A percentile compares a stretch with the other conserved stretches of the same genome.
Conservation (phyloP, 306 rosid species). For the Cucumis melo region DNA sequence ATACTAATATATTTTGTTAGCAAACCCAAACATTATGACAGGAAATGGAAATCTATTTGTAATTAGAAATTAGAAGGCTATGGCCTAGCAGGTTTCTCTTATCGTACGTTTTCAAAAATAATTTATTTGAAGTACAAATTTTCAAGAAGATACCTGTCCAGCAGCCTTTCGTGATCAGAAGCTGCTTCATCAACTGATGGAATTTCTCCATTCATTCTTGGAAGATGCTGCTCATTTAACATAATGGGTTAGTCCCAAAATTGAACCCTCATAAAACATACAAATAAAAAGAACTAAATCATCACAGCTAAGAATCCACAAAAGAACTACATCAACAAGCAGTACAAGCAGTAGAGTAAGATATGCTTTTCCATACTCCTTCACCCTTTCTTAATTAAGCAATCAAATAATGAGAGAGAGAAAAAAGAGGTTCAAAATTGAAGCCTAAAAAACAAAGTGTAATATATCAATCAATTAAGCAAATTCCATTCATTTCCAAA, state of each 20-base stretch:
- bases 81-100: background rate
- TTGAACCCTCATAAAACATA: background rate
- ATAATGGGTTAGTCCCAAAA: background rate
- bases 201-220: constrained; percentile 83
- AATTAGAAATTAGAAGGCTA: background rate
- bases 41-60: background rate
- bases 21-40: background rate
- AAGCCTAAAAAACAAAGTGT: too few relatives aligned
- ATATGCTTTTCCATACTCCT: too few relatives aligned
- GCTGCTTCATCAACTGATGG: constrained; percentile 82
- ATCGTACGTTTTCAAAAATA: background rate
- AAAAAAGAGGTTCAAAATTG: too few relatives aligned
- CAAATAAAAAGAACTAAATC: background rate
- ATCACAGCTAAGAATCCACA: background rate
- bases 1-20: background rate
- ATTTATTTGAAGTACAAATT: background rate
- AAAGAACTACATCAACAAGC: constrained; percentile 10
- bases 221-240: constrained; percentile 55
- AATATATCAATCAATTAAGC: too few relatives aligned
- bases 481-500: too few relatives aligned
- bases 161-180: constrained; percentile 86
- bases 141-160: constrained; percentile 54
- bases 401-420: too few relatives aligned
- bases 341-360: too few relatives aligned
- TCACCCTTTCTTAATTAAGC: too few relatives aligned